Base-by-base conservation (phyloP, 257 asterid species). In the Solanum chmielewskii region DNA sequence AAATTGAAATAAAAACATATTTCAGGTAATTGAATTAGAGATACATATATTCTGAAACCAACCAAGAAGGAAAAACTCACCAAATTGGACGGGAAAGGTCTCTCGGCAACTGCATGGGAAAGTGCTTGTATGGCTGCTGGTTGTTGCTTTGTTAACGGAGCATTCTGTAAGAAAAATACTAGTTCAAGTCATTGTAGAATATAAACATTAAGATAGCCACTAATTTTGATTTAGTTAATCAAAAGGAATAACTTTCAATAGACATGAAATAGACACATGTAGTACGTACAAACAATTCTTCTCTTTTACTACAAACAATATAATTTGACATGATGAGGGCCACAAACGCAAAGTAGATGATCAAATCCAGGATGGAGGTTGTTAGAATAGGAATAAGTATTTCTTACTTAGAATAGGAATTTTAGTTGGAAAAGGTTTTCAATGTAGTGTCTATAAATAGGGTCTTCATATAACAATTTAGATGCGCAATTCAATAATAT, bases 61-160 rank as follows among this genome's bases (percentile, higher is more conserved):
- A 29, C 77, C 9, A 49, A 68, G 82, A 47, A 78, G 52, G 88
- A 83, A 66, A 66, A 71, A 21, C 92, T 88, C 88, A 96, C 99
- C 94, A 97, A 90, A 91, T 92, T 95, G 44, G 94, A 83, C 16
- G 99, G 99, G 90, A 93, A 93, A 70, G 98, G 98, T 16, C 98
- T 92, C 90, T 97, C 98, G 14, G 98, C 94, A 91, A 96, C 99
- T 73, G 97, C 98, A 92, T 97, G 99, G 83, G 99, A 95, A 45
- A 97, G 99, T 6, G 98, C 98, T 87, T 91, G 93, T 85, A 97
- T 89, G 77, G 99, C 98, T 39, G 97, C 95, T 89, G 92, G 98
- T 71, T 96, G 99, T 89, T 96, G 98, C 91, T 96, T 98, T 60
- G 99, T 96, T 96, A 97, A 90, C 27, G 98, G 99, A 86, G 98